Percentiles rank a stretch among this genome's conserved stretches.
These are phyloP conservation scores for Tephrocybe sp. DNA, from an alignment of 768 basidiomycete genomes.

Conservation along the genomic window DNA sequence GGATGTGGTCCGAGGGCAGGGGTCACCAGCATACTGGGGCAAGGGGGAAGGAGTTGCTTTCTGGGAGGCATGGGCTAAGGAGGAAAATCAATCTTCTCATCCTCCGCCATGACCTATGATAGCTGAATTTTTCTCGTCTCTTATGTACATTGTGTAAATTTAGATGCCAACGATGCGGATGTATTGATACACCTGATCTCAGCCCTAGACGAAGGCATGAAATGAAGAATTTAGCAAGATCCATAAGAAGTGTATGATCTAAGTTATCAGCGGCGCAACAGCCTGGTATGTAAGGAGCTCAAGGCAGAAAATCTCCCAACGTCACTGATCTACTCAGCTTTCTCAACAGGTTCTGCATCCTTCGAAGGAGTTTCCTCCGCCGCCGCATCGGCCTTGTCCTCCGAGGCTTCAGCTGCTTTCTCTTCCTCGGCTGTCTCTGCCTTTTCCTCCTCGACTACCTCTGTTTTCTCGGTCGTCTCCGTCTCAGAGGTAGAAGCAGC, in stretches of 20 bases:
- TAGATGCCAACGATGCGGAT: slow-evolving; percentile 8
- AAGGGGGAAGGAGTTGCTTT: slow-evolving; percentile 64
- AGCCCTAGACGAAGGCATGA: background rate
- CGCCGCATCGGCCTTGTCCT: slow-evolving; percentile 23
- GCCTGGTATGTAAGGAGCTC: slow-evolving; percentile 15
- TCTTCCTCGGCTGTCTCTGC: slow-evolving; percentile 13
- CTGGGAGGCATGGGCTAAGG: slow-evolving; percentile 75
- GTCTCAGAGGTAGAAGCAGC: slow-evolving; percentile 24
- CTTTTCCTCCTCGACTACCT: slow-evolving; percentile 19
- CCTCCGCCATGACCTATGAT: background rate
- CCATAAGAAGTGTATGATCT: slow-evolving; percentile 16
- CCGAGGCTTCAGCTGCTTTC: slow-evolving; percentile 16
- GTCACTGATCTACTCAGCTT: slow-evolving; percentile 19
- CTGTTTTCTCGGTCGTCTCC: slow-evolving; percentile 28
- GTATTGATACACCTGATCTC: slow-evolving; percentile 8
- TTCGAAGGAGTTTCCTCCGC: slow-evolving; percentile 24
- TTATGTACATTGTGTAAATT: slow-evolving; percentile 11
- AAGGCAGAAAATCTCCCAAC: background rate
- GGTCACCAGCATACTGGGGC: slow-evolving; percentile 72
- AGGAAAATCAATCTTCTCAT: slow-evolving; percentile 39
- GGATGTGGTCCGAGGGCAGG: slow-evolving; percentile 61
- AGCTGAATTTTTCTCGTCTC: background rate
- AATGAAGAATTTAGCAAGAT: slow-evolving; percentile 11
- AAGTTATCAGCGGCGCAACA: slow-evolving; percentile 21
- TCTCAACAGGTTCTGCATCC: slow-evolving; percentile 21